These are phyloP conservation scores for Pseudogymnoascus sp. DNA, from an alignment of 2,329 filamentous ascomycete species.

Conservation along the genomic window DNA sequence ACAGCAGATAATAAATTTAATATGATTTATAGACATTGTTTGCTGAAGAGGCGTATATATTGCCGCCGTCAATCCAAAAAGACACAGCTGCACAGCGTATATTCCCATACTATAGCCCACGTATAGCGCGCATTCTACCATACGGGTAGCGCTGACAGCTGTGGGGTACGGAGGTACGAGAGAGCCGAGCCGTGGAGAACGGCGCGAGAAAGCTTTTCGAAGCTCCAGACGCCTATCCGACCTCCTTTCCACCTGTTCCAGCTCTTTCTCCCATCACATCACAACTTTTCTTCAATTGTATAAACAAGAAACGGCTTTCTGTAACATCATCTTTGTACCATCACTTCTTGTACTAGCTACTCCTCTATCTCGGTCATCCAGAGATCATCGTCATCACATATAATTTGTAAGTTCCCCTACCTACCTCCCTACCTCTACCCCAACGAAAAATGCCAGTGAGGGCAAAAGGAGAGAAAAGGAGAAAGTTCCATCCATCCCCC, in stretches of 20 bases:
- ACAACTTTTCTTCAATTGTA: not conserved
- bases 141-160: not conserved
- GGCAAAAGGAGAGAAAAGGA: not conserved
- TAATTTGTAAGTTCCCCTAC: not conserved
- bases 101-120: not conserved
- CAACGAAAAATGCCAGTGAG: not conserved
- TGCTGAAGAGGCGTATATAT: not conserved
- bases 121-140: not conserved
- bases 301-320: not conserved
- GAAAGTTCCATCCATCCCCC: not conserved
- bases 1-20: not conserved
- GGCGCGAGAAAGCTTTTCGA: not conserved
- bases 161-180: not conserved
- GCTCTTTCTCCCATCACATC: not conserved
- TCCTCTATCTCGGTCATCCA: too few relatives aligned
- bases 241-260: not conserved
- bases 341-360: not conserved
- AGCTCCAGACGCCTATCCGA: not conserved
- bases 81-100: not conserved
- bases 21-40: not conserved
- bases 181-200: not conserved
- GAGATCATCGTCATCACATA: not conserved
- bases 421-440: not conserved
- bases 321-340: not conserved
- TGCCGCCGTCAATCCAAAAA: not conserved